Percentiles rank a stretch among this genome's conserved stretches.
phyloP scores from a whole-genome alignment of 2,329 filamentous ascomycete genomes.

The Pseudocercospora fuligena region DNA sequence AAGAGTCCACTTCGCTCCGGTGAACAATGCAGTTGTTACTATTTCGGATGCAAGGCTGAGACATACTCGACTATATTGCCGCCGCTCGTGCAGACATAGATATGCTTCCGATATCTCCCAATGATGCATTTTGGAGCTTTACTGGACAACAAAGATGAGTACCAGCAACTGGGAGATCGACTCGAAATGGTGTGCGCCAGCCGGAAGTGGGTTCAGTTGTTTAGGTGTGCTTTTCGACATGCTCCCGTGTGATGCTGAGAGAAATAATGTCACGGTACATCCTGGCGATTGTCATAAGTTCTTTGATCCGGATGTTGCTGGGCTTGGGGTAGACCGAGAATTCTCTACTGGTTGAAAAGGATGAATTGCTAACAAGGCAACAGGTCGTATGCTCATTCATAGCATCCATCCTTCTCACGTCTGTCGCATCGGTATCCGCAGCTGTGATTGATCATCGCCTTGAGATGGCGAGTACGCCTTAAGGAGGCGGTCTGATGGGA shows the following conservation, averaged over 20 bases:
- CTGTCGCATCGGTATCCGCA: slow-evolving; percentile 3
- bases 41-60: too few relatives aligned
- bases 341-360: too few relatives aligned
- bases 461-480: slow-evolving; percentile 3
- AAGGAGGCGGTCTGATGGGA: background rate
- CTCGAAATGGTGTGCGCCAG: too few relatives aligned
- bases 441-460: background rate
- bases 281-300: background rate
- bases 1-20: too few relatives aligned
- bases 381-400: slow-evolving; percentile 13
- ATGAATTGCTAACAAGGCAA: background rate
- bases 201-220: background rate
- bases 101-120: too few relatives aligned
- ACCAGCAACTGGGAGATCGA: too few relatives aligned
- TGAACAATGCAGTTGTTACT: too few relatives aligned
- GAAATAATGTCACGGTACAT: background rate
- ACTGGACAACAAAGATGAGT: too few relatives aligned
- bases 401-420: slow-evolving; percentile 2
- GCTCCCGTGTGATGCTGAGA: background rate
- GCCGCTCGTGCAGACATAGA: too few relatives aligned
- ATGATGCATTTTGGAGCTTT: too few relatives aligned
- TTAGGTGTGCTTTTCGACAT: background rate
- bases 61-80: too few relatives aligned
- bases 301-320: background rate
- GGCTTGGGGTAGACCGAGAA: background rate